These are phyloP conservation scores for Pluteus cervinus DNA, from an alignment of 768 basidiomycete genomes.

Conservation along the genomic window DNA sequence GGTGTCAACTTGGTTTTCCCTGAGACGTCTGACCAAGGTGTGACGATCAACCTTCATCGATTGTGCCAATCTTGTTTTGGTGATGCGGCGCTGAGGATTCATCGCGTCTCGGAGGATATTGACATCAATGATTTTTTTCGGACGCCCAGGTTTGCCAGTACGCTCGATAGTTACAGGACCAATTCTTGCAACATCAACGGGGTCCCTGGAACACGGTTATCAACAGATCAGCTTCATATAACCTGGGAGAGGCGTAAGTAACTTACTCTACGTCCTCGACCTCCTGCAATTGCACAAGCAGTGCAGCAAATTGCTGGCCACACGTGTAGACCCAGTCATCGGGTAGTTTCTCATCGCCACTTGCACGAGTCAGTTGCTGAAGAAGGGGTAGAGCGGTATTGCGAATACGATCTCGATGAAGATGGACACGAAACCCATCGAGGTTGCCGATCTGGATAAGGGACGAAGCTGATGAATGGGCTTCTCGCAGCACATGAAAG, in stretches of 20 bases:
- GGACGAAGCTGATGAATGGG: too few relatives aligned
- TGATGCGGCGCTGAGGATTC: constrained; percentile 8
- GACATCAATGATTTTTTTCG: constrained; percentile 7
- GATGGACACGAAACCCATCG: too few relatives aligned
- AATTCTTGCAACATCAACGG: background rate
- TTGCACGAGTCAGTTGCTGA: too few relatives aligned
- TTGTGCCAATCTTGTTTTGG: constrained; percentile 7
- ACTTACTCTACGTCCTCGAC: too few relatives aligned
- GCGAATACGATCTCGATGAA: too few relatives aligned
- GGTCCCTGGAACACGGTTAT: background rate
- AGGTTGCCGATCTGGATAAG: too few relatives aligned
- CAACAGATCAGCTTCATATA: background rate
- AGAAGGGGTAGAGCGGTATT: too few relatives aligned
- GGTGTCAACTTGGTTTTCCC: background rate
- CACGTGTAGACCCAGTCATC: too few relatives aligned
- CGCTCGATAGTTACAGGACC: constrained; percentile 2
- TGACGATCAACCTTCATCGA: constrained; percentile 1
- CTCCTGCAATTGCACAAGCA: too few relatives aligned
- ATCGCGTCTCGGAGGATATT: constrained; percentile 8
- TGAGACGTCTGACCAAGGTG: constrained; percentile 3
- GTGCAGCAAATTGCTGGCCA: too few relatives aligned
- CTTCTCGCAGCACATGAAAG: too few relatives aligned
- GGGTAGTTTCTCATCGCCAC: too few relatives aligned
- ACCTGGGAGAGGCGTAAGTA: background rate
- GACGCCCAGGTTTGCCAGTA: constrained; percentile 10